Conservation (phyloP, 345 rosid species). For the Citrus reticulata region DNA sequence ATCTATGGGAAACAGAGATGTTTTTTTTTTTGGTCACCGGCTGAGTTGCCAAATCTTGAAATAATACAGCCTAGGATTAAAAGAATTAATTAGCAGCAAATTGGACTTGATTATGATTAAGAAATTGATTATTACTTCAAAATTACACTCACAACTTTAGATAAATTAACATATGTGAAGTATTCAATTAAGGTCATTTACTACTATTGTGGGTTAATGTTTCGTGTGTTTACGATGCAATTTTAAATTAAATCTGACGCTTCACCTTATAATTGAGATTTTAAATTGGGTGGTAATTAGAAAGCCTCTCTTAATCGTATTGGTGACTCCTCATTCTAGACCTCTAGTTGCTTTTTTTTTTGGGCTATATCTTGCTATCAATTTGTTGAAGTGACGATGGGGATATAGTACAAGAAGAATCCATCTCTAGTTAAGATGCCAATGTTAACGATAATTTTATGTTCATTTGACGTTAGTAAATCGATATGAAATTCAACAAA, state of each 20-base stretch:
- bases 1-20: neutral
- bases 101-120: neutral
- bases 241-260: no score
- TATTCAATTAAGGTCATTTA: no score
- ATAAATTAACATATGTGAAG: no score
- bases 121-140: neutral
- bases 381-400: neutral
- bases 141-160: neutral
- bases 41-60: neutral
- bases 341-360: neutral
- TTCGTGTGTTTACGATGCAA: no score
- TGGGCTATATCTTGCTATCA: neutral
- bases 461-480: neutral
- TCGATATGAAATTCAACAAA: neutral
- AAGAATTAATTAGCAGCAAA: no score
- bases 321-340: no score
- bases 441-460: neutral
- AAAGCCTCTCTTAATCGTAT: no score
- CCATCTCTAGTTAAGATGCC: neutral
- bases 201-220: no score
- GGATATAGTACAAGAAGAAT: neutral
- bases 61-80: no score
- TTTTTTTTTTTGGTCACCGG: neutral
- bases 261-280: no score
- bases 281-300: no score